Base-by-base conservation (phyloP, 75 land plant genomes). In the Larix kaempferi region DNA sequence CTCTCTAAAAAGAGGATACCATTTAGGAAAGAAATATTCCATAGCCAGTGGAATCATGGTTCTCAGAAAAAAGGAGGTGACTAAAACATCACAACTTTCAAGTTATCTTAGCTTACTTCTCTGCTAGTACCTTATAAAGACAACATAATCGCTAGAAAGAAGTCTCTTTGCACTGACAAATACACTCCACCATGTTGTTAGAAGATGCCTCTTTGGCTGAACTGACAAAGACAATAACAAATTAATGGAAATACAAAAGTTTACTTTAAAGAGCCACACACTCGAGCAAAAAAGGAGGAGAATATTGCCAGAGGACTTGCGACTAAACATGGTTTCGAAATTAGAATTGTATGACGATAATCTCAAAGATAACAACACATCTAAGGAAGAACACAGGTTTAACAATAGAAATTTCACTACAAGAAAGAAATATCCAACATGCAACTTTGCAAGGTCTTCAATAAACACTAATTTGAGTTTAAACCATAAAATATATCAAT, bases 161-260 rank as follows among this genome's bases (percentile, higher is more conserved):
- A 93, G 86, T 79, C 93, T 83, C 76, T 93, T 91, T 74, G 95
- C 93, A 81, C 95, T 93, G 37, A 93, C 94, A 77, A 93, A 93
- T 69, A 93, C 95, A 77, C 95, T 93, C 91, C 93, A 93, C n/a
- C 95, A 94, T 49, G 94, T 91, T 15, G 94, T 93, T 29, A 91
- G 86, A 49, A 93, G 88, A 87, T 93, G 94, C 71, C 95, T 83
- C 72, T 93, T 89, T 17, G 95, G 95, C 79, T 93, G 95, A 3
- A 94, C 95, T 93, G 88, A 49, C 78, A 52, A 56, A 66, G 39
- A 65, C 29, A 65, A 22, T 22, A 59, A 17, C 7, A 59, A 59
- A 17, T 59, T 21, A 19, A 59, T 59, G 7, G 5, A 59, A 21
- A n/a, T 59, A n/a, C 11, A 59, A 59, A 59, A 22, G 60, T 59